Evolutionary conservation across 2,329 filamentous ascomycete species (phyloP), one percentile per base, ranked within the genome.

Genomic region (Aspergillus pseudonomiae): DNA sequence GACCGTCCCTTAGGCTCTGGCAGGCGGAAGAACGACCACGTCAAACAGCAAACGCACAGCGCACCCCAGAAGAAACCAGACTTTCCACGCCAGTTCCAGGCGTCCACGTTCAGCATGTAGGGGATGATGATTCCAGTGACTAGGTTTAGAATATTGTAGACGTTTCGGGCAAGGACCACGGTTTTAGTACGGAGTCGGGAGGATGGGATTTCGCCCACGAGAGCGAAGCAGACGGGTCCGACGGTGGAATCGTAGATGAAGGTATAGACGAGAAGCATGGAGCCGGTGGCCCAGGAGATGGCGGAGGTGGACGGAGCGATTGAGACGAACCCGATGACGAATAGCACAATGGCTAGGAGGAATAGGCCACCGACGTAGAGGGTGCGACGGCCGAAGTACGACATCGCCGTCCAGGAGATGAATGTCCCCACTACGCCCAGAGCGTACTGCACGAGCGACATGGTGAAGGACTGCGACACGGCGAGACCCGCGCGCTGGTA

Each of bases 21-120:
- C 0, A 93, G 80, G 14, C 90, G 84, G 80, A 92, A 93, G 74
- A 87, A 93, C 0, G 88, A 89, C 80, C 93, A 95, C 26, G 93
- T 78, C 72, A 92, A 86, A 79, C 90, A 93, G 61, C 87, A 77
- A 78, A 91, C 89, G 77, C 90, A 93, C 58, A 91, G 88, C 1
- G 87, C 90, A 14, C 86, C 88, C 89, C 91, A 91, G 81, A 94
- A 94, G 80, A 95, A 94, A 30, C 92, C 92, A 0, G 92, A 86
- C 71, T 85, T 93, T 76, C 93, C 93, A 61, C 86, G 84, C 92
- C 92, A 95, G 76, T 94, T 83, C 92, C 92, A 96, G 1, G 86
- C 90, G 1, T 84, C 85, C 0, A 92, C 91, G 78, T 96, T 96
- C 50, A 95, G 84, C 92, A 96, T 95, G 78, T 94, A 94, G 0